phyloP scores from a whole-genome alignment of 108 stramenopile species.

The Nitzschia putrida region DNA sequence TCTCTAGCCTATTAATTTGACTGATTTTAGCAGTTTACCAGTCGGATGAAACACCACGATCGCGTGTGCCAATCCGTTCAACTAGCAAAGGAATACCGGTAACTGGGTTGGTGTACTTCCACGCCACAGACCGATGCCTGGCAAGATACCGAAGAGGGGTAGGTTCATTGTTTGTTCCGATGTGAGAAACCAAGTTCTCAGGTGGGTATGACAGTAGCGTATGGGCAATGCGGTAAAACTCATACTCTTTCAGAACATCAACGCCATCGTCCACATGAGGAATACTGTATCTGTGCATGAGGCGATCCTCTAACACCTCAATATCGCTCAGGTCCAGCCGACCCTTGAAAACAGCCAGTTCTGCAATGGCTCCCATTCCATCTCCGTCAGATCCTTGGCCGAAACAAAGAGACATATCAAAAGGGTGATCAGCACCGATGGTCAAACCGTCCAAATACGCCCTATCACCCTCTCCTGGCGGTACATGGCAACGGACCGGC shows the following conservation, averaged over 20 bases:
- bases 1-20: not conserved
- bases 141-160: conserved; percentile 74
- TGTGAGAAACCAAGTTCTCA: conserved; percentile 16
- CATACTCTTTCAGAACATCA: conserved; percentile 51
- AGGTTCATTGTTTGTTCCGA: not conserved
- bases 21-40: not conserved
- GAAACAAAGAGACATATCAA: conserved; percentile 79
- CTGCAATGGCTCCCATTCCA: conserved; percentile 81
- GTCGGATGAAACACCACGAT: conserved; percentile 11
- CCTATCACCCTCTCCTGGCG: conserved; percentile 11
- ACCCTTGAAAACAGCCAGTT: conserved; percentile 80
- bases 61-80: conserved; percentile 56
- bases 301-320: conserved; percentile 48
- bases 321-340: conserved; percentile 55
- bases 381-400: conserved; percentile 69
- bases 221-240: conserved; percentile 57
- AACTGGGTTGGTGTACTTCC: conserved; percentile 66
- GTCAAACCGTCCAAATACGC: conserved; percentile 73
- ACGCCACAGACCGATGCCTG: conserved; percentile 65
- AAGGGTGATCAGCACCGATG: conserved; percentile 83
- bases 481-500: conserved; percentile 20
- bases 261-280: conserved; percentile 20
- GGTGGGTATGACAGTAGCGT: conserved; percentile 60
- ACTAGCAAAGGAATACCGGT: conserved; percentile 57
- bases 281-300: conserved; percentile 83